Evolutionary conservation across 2,329 filamentous ascomycete genomes (phyloP).

Genomic region (Penicillium olsonii): DNA sequence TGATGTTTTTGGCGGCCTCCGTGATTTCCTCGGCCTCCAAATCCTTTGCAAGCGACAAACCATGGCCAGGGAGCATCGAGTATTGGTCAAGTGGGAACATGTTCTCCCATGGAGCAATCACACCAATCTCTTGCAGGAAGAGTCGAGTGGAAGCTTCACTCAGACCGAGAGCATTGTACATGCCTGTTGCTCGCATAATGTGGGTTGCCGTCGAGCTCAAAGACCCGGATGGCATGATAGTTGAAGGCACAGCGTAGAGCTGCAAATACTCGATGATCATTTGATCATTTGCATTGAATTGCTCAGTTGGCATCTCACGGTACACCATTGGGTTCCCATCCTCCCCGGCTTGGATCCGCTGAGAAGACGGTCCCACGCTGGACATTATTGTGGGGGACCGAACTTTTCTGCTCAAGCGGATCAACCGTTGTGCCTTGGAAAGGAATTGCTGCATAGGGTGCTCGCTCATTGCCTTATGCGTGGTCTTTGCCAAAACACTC

Average conservation of each 20-base stretch:
- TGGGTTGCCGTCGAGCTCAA: conserved; percentile 55
- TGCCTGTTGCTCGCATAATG: conserved; percentile 57
- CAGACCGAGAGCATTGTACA: conserved; percentile 52
- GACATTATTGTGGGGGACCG: conserved; percentile 47
- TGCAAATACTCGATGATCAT: conserved; percentile 59
- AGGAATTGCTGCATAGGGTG: conserved; percentile 48
- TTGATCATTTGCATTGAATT: conserved; percentile 53
- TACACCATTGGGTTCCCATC: conserved; percentile 30
- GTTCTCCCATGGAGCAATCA: conserved; percentile 61
- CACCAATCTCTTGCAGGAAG: conserved; percentile 64
- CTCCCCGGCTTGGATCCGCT: conserved; percentile 29
- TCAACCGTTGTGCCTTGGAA: conserved; percentile 45
- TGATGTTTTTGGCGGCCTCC: conserved; percentile 26
- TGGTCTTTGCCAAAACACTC: conserved; percentile 28
- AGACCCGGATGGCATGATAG: conserved; percentile 40
- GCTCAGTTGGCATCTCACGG: conserved; percentile 35
- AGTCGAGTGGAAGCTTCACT: conserved; percentile 44
- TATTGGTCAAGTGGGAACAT: conserved; percentile 53
- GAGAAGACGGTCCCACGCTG: conserved; percentile 43
- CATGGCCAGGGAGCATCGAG: conserved; percentile 53
- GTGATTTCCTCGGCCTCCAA: conserved; percentile 33
- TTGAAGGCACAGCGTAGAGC: conserved; percentile 49
- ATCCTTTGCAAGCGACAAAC: conserved; percentile 33
- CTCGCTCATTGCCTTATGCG: conserved; percentile 22
- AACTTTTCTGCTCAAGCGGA: conserved; percentile 42